Evolutionary conservation across 257 asterid genomes (phyloP), one percentile per base, ranked within the genome.

Genomic region (Orobanche coerulescens): DNA sequence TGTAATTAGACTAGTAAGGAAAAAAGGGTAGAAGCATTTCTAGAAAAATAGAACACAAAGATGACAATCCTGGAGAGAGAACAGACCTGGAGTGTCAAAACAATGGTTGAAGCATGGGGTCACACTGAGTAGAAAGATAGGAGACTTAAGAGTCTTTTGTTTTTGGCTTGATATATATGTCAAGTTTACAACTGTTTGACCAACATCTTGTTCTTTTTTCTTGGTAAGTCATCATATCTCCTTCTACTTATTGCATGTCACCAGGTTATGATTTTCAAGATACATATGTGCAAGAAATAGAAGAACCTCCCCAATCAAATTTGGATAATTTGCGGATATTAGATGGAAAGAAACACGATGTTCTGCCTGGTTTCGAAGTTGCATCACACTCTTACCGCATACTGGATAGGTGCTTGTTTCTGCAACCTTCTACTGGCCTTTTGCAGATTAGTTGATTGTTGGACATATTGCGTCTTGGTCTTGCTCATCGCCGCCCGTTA

Each of bases 261-360:
- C 37, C 87, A 92, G 98, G 89, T 73, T 82, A 82, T 66, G 86
- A 86, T 58, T 80, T 86, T 67, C 89, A 81, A 81, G 95, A 78
- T 59, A 75, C 76, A 22, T 79, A 81, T 65, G 82, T 89, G 62
- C 94, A 88, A 74, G 95, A 92, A 65, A 75, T 82, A 66, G 98
- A 92, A 68, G 98, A 88, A 64, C 89, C 95, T 72, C 70, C 94
- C 64, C 67, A 63, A 68, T 83, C 69, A 34, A 80, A 74, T 51
- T 64, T 58, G 55, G 84, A 77, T 61, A 73, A 71, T 73, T 72
- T 78, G 76, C 84, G 81, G 69, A 72, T 81, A 76, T 66, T 84
- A 75, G 84, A 78, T 67, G 79, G 58, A 65, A 81, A 74, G 76
- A 77, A 77, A 66, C 76, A 72, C 14, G 95, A 68, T 71, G 74